A percentile compares a stretch with the other conserved stretches of the same genome.
Conservation (phyloP, 2,329 filamentous ascomycete species). For the Cryphonectria naterciae region DNA sequence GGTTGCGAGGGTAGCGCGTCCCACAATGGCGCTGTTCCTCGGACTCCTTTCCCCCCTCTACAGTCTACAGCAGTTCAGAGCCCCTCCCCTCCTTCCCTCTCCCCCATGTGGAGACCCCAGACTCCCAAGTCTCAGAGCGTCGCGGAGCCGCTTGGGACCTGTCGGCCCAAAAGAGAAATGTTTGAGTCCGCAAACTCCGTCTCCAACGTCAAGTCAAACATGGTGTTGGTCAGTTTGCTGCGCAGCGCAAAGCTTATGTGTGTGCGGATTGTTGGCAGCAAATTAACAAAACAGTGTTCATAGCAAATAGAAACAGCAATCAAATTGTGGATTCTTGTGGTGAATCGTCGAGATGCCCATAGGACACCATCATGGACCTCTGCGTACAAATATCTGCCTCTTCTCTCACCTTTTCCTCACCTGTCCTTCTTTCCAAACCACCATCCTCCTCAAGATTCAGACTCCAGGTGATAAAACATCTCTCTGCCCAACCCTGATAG, state of each 20-base stretch:
- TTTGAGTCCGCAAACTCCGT: slow-evolving; percentile 1
- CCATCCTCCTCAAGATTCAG: background rate
- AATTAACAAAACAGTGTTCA: background rate
- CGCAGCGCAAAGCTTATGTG: background rate
- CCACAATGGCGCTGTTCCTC: background rate
- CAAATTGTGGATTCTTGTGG: background rate
- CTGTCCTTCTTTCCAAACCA: background rate
- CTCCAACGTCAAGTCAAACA: background rate
- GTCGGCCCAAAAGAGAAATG: background rate
- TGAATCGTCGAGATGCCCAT: background rate
- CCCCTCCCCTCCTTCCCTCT: too few species aligned
- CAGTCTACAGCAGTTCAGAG: too few species aligned
- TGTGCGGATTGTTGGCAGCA: background rate
- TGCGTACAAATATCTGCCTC: background rate
- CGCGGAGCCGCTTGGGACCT: background rate
- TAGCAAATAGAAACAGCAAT: background rate
- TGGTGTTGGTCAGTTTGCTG: background rate
- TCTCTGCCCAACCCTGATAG: background rate
- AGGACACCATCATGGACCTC: background rate
- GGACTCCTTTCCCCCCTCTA: too few species aligned
- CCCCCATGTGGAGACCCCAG: slow-evolving; percentile 1
- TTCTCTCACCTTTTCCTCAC: background rate
- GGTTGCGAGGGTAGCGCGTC: background rate
- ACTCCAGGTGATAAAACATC: background rate
- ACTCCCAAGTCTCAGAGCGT: background rate